Base-by-base conservation (phyloP, 495 filamentous ascomycete species). In the Elasticomyces elasticus region DNA sequence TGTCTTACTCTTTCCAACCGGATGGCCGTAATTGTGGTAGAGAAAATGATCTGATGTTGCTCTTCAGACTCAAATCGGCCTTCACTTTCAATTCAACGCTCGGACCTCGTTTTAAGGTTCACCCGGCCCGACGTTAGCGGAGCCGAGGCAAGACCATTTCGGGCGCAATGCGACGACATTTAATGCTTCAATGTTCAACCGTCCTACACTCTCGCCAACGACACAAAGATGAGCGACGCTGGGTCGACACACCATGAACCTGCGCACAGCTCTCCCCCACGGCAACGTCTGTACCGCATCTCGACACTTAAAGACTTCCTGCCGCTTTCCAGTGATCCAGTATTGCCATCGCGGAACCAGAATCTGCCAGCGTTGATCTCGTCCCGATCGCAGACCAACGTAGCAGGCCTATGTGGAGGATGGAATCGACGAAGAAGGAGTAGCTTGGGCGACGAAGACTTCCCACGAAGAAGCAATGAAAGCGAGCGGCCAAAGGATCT, bases 261-360 rank as follows among this genome's bases (percentile, higher is more conserved):
- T 2, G 13, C 35, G 13, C 42, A 45, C 25, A 23, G 15, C 2
- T 51, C 30, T 17, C 48, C 30, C 2, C 48, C 5, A 33, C 48
- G 30, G n/a, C 48, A 37, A 33, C 53, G 53, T n/a, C 53, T 50
- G 1, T 61, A 66, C 24, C 67, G 65, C 48, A 60, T 69, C 15
- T 48, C 60, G 10, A 63, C 56, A 30, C 49, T 68, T 25, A 67
- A 64, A 46, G 58, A 55, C 46, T 70, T 67, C 53, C 63, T 70
- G 6, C 68, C 69, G 7, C 59, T 70, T 31, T 51, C 59, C 25
- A 64, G 56, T 35, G 63, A 65, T 13, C 20, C 52, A 5, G 40
- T 30, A 22, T 25, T 70, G 1, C 64, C 67, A 10, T 64, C 65
- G 3, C 61, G 69, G n/a, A 65, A 65, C 10, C 68, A 70, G 44